phyloP scores from a whole-genome alignment of 257 asterid genomes.

The Voacanga thouarsii region DNA sequence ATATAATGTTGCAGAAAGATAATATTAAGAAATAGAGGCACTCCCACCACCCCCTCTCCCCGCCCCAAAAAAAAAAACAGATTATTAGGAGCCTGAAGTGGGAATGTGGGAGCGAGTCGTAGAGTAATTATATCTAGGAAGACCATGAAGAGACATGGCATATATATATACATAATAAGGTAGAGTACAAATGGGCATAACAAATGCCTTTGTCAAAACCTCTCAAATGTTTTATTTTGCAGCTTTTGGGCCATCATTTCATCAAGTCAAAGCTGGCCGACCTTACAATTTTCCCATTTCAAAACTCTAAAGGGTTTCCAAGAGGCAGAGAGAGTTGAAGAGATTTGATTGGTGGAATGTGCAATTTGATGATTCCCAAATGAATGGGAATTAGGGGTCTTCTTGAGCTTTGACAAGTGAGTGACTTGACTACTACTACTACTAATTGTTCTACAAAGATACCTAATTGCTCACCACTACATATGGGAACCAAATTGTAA shows the following conservation, averaged over 20 bases:
- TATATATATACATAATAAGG: background rate
- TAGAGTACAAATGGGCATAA: background rate
- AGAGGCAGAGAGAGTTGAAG: background rate
- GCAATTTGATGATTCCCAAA: slow-evolving; percentile 26
- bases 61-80: too few relatives aligned
- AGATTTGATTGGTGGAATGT: slow-evolving; percentile 29
- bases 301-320: slow-evolving; percentile 14
- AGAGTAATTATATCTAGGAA: slow-evolving; percentile 19
- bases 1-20: too few relatives aligned
- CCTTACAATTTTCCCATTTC: slow-evolving; percentile 42
- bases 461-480: slow-evolving; percentile 25
- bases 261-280: slow-evolving; percentile 49
- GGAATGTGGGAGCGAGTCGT: slow-evolving; percentile 12
- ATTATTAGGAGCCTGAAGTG: slow-evolving; percentile 1
- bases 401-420: slow-evolving; percentile 28
- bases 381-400: slow-evolving; percentile 17
- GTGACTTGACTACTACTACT: background rate
- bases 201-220: slow-evolving; percentile 34
- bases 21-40: too few relatives aligned
- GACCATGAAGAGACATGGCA: slow-evolving; percentile 29
- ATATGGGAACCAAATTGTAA: slow-evolving; percentile 21
- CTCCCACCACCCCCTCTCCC: too few relatives aligned
- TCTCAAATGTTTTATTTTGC: slow-evolving; percentile 17
- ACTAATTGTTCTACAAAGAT: background rate
- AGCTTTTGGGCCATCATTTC: slow-evolving; percentile 35